Conservation (phyloP, 495 filamentous ascomycete species). For the Tuber magnatum region DNA sequence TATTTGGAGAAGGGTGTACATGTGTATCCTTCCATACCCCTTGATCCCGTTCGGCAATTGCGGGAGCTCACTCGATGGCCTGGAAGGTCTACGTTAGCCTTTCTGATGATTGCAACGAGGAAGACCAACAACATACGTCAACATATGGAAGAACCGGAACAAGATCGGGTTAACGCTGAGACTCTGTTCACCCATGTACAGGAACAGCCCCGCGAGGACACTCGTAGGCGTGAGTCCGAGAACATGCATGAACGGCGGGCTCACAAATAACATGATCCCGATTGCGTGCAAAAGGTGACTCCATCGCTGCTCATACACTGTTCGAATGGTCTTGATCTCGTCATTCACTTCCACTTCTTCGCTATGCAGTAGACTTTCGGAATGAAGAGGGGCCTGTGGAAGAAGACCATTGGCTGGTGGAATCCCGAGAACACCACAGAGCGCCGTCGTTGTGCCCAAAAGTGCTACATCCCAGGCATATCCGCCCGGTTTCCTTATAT, state of each 20-base stretch:
- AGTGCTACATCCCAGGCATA: slow-evolving; percentile 66
- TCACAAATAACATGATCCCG: slow-evolving; percentile 56
- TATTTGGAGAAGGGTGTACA: slow-evolving; percentile 58
- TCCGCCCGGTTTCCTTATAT: slow-evolving; percentile 58
- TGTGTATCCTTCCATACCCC: slow-evolving; percentile 53
- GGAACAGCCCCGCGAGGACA: slow-evolving; percentile 61
- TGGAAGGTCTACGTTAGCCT: slow-evolving; percentile 15
- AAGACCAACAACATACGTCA: slow-evolving; percentile 44
- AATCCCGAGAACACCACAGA: slow-evolving; percentile 64
- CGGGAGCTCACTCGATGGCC: slow-evolving; percentile 58
- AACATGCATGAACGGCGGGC: slow-evolving; percentile 62
- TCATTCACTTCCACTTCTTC: slow-evolving; percentile 43
- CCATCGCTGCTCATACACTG: slow-evolving; percentile 64
- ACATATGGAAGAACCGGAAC: slow-evolving; percentile 55
- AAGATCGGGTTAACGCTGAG: slow-evolving; percentile 63
- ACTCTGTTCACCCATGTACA: slow-evolving; percentile 69
- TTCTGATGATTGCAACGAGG: background rate
- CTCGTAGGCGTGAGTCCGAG: slow-evolving; percentile 62
- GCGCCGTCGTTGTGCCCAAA: slow-evolving; percentile 59
- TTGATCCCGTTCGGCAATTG: slow-evolving; percentile 47
- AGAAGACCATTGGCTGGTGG: slow-evolving; percentile 64
- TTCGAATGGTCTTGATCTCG: slow-evolving; percentile 33
- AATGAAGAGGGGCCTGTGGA: slow-evolving; percentile 64
- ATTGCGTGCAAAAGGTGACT: slow-evolving; percentile 57
- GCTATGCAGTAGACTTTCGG: slow-evolving; percentile 57